Evolutionary conservation across 257 asterid species (phyloP).

Genomic region (Petunia secreta): DNA sequence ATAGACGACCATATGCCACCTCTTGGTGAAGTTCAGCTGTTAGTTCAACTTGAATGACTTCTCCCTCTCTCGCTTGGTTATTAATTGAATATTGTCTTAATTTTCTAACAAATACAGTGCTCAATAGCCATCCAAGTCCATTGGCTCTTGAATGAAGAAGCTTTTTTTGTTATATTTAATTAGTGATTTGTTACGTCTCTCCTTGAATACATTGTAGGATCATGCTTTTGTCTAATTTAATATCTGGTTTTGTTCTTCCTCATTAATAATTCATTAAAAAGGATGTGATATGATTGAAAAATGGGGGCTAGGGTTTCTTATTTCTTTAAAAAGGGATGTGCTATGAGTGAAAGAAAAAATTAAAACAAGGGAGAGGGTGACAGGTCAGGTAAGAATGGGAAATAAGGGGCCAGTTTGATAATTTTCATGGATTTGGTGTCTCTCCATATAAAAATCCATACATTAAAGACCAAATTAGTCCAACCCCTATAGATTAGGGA

Average conservation of each 20-base stretch:
- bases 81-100: not conserved
- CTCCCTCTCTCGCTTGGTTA: not conserved
- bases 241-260: conserved; percentile 3
- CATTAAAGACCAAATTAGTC: too few relatives aligned
- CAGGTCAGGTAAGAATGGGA: too few relatives aligned
- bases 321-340: too few relatives aligned
- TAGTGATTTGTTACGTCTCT: conserved; percentile 9
- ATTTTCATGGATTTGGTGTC: too few relatives aligned
- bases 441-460: too few relatives aligned
- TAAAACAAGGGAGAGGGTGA: too few relatives aligned
- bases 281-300: too few relatives aligned
- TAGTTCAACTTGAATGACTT: conserved; percentile 37
- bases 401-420: too few relatives aligned
- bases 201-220: conserved; percentile 2
- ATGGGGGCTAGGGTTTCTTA: too few relatives aligned
- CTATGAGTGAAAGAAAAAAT: too few relatives aligned
- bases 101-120: not conserved
- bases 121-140: too few relatives aligned
- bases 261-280: not conserved
- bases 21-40: conserved; percentile 51
- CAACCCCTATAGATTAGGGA: too few relatives aligned
- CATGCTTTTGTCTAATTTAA: not conserved
- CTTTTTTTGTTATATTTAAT: not conserved
- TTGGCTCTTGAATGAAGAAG: not conserved
- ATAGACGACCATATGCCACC: conserved; percentile 42